A percentile compares a stretch with the other conserved stretches of the same genome.
These are phyloP conservation scores for Botryotinia narcissicola DNA, from an alignment of 2,329 filamentous ascomycete genomes.

Conservation along the genomic window DNA sequence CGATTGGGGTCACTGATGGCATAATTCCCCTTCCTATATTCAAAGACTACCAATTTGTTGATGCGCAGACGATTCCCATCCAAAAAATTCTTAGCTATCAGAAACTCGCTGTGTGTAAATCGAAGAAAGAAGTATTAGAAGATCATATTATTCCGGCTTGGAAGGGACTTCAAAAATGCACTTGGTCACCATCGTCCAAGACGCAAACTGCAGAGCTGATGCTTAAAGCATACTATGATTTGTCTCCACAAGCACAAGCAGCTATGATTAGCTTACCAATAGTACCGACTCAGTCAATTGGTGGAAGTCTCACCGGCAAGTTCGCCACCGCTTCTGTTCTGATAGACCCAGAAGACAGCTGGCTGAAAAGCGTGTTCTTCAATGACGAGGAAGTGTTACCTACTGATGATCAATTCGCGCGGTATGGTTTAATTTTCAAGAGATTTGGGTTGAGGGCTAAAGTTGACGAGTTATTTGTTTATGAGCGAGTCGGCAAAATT, in stretches of 20 bases:
- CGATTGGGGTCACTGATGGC: conserved; percentile 25
- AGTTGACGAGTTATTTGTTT: conserved; percentile 28
- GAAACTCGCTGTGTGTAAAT: conserved; percentile 21
- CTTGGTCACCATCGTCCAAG: conserved; percentile 24
- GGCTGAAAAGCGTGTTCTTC: conserved; percentile 31
- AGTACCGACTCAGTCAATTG: conserved; percentile 25
- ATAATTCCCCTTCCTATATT: conserved; percentile 25
- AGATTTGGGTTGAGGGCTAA: conserved; percentile 28
- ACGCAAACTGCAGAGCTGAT: conserved; percentile 25
- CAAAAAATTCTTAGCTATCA: conserved; percentile 21
- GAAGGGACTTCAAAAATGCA: conserved; percentile 14
- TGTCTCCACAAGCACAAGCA: conserved; percentile 16
- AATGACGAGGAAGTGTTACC: conserved; percentile 34
- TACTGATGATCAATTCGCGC: conserved; percentile 22
- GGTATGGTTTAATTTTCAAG: conserved; percentile 26
- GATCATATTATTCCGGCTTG: conserved; percentile 30
- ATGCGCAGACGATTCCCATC: conserved; percentile 12
- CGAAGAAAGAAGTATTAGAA: conserved; percentile 21
- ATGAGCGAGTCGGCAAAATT: conserved; percentile 24
- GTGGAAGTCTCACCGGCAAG: conserved; percentile 22
- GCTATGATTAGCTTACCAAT: conserved; percentile 28
- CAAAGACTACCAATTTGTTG: conserved; percentile 26
- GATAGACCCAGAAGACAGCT: conserved; percentile 25
- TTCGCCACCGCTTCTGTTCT: conserved; percentile 28
- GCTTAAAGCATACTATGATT: conserved; percentile 23